Conservation (phyloP, 73 alveolate species). For the Stentor coeruleus region DNA sequence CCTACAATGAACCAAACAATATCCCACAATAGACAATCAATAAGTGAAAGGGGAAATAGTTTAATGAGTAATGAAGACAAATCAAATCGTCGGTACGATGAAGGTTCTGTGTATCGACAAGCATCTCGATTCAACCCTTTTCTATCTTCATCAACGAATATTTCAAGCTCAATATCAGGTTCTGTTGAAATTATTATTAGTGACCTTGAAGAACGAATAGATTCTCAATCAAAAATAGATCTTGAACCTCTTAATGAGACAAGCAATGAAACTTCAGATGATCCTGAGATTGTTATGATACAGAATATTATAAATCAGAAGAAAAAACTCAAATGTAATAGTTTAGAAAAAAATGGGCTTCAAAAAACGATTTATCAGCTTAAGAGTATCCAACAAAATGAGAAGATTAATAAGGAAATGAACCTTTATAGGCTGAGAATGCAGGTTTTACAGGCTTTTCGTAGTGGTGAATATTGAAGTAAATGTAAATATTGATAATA, state of each 20-base stretch:
- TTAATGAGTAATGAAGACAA: no score
- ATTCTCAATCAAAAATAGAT: not conserved
- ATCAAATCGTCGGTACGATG: not conserved
- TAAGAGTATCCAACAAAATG: not conserved
- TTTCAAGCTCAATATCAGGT: not conserved
- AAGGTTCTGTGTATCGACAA: constrained; percentile 21
- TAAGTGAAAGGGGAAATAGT: no score
- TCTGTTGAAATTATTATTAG: constrained; percentile 10
- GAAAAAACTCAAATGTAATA: no score
- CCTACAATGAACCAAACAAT: no score
- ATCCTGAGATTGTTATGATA: not conserved
- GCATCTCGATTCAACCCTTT: constrained; percentile 9
- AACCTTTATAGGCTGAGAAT: not conserved
- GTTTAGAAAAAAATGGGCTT: not conserved
- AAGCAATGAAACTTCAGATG: not conserved
- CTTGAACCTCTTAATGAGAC: not conserved
- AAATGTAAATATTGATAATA: no score
- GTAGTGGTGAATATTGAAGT: no score
- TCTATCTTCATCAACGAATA: constrained; percentile 7
- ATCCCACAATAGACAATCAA: no score
- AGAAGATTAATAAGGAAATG: no score
- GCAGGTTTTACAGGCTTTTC: not conserved
- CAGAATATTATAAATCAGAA: no score
- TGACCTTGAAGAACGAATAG: constrained; percentile 13
- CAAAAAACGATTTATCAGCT: not conserved